Evolutionary conservation across 1,139 yeast genomes (phyloP).

Genomic region (Candida frijolesensis): DNA sequence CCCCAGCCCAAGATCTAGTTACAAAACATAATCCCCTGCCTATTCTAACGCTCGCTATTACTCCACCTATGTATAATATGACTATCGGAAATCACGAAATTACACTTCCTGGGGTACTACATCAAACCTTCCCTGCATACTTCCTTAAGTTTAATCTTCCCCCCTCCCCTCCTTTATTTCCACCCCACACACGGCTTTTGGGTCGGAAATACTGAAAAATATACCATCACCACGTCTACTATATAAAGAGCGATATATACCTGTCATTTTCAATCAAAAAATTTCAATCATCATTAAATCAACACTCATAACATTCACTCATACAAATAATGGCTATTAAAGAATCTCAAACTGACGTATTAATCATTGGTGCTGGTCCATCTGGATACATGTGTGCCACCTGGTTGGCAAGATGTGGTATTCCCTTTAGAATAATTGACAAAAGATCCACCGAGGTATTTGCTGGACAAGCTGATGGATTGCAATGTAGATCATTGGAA

Average conservation of each 20-base stretch:
- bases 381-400: constrained; percentile 32
- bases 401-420: constrained; percentile 32
- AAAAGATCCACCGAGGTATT: constrained; percentile 27
- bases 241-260: neutral
- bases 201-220: neutral
- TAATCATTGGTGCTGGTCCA: constrained; percentile 39
- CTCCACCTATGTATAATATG: no score
- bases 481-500: constrained; percentile 28
- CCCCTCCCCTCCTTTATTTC: neutral
- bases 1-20: no score
- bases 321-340: constrained; percentile 13
- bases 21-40: no score
- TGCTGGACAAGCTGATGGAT: constrained; percentile 38
- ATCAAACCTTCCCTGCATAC: neutral
- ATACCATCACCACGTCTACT: no score
- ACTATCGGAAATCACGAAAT: no score
- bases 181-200: neutral
- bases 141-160: neutral
- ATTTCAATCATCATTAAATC: neutral
- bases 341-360: constrained; percentile 29
- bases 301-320: neutral
- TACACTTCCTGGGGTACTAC: neutral
- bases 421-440: constrained; percentile 31
- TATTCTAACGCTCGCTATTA: no score
- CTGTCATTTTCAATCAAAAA: no score